Base-by-base conservation (phyloP, 1,139 yeast genomes). In the Blastobotrys apis region DNA sequence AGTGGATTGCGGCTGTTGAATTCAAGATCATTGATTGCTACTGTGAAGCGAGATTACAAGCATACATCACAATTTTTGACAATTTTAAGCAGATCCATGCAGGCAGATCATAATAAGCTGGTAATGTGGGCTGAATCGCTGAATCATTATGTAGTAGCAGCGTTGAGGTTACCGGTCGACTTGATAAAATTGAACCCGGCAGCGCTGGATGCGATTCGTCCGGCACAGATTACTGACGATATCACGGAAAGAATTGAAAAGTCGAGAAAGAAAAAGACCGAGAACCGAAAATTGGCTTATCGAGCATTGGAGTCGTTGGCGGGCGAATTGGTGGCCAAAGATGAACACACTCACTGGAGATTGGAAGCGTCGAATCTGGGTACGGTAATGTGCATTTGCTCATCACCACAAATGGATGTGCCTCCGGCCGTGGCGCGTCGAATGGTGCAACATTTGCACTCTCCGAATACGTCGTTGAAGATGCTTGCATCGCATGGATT, bases 381-480 rank as follows among this genome's bases (percentile, higher is more conserved):
- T 5, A 40, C 53, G 20, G 44, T 49, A 15, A 41, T 54, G 27
- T 51, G 55, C 22, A 37, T 59, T 21, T 48, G 55, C 26, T 37
- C 55, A 9, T 55, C 59, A 19, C 63, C 63, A 3, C 59, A 55
- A 49, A 64, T 77, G 25, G 68, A 72, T 1, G 64, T 76, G 1
- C 70, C 71, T 36, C 58, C 67, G 3, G 68, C 69, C 1, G 69
- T 76, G 0, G 59, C 84, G 15, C 64, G 64, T 25, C 58, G 75
- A 6, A 68, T 88, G 38, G 69, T 78, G 12, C 66, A 70, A 12
- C 76, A 76, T 36, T 75, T 86, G 0, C 65, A 77, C n/a, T 73
- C 77, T 19, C 79, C 78, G 31, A 96, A 88, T 62, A 97, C 97
- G 0, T 68, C 75, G 2, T 69, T 86, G 35, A 74, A 90, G 1